phyloP scores from a whole-genome alignment of 306 rosid species.

The Pyrus betulifolia region DNA sequence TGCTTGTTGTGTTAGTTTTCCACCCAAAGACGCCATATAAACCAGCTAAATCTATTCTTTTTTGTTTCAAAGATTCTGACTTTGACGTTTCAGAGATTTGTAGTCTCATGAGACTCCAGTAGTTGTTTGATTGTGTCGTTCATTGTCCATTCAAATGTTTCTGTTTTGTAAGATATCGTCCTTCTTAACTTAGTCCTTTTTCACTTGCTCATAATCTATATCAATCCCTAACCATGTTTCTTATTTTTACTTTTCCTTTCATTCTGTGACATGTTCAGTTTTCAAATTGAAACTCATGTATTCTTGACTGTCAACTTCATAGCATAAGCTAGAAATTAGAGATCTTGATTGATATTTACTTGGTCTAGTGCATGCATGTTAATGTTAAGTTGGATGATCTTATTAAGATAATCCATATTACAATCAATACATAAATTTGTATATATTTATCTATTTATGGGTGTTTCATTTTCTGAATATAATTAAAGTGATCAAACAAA shows the following conservation, averaged over 20 bases:
- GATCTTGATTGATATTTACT: background rate
- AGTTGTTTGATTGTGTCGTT: constrained; percentile 24
- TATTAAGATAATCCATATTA: background rate
- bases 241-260: background rate
- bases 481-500: background rate
- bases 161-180: background rate
- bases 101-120: constrained; percentile 20
- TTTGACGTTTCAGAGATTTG: constrained; percentile 35
- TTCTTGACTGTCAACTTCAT: background rate
- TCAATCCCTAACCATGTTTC: background rate
- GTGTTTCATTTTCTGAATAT: background rate
- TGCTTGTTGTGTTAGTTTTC: constrained; percentile 18
- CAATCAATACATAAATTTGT: background rate
- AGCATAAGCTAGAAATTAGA: background rate
- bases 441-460: background rate
- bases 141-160: background rate
- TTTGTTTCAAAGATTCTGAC: constrained; percentile 32
- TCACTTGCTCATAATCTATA: background rate
- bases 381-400: background rate
- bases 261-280: background rate
- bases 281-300: background rate
- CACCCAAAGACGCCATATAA: constrained; percentile 14
- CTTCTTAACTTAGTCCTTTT: background rate
- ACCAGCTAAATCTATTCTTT: constrained; percentile 6
- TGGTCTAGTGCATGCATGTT: background rate